These are phyloP conservation scores for Ustilago bromivora DNA, from an alignment of 1,284 basidiomycete genomes.

Conservation along the genomic window DNA sequence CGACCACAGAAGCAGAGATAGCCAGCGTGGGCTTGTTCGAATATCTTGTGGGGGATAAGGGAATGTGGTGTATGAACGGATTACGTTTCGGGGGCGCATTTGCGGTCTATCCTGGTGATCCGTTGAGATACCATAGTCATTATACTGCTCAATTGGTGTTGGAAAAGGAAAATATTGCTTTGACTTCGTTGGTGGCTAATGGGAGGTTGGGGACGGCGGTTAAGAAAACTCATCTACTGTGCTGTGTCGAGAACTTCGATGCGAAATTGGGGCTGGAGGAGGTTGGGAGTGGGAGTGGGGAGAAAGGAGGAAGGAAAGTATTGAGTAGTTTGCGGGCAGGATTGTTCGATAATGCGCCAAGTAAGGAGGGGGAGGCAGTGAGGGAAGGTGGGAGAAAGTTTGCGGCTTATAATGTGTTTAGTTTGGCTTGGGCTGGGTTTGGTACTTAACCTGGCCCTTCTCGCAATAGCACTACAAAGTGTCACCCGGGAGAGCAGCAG, in stretches of 20 bases:
- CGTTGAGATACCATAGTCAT: slow-evolving; percentile 95
- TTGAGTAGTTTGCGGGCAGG: slow-evolving; percentile 14
- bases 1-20: slow-evolving; percentile 76
- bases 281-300: neutral
- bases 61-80: slow-evolving; percentile 76
- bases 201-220: slow-evolving; percentile 96
- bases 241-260: slow-evolving; percentile 71
- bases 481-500: too few relatives aligned
- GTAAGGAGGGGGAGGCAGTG: neutral
- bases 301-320: neutral
- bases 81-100: slow-evolving; percentile 96
- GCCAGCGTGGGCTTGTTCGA: slow-evolving; percentile 84
- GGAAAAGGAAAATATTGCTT: neutral
- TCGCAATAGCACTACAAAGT: neutral
- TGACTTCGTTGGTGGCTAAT: slow-evolving; percentile 83
- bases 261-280: neutral
- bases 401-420: slow-evolving; percentile 59
- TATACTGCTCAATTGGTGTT: slow-evolving; percentile 76
- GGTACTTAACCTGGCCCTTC: slow-evolving; percentile 50
- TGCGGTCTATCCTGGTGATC: slow-evolving; percentile 96
- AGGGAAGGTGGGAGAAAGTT: slow-evolving; percentile 21
- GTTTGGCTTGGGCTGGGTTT: slow-evolving; percentile 68
- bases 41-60: slow-evolving; percentile 76
- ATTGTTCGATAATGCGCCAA: slow-evolving; percentile 13
- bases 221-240: slow-evolving; percentile 94